phyloP scores from a whole-genome alignment of 345 rosid species.

The Lepidium didymum region DNA sequence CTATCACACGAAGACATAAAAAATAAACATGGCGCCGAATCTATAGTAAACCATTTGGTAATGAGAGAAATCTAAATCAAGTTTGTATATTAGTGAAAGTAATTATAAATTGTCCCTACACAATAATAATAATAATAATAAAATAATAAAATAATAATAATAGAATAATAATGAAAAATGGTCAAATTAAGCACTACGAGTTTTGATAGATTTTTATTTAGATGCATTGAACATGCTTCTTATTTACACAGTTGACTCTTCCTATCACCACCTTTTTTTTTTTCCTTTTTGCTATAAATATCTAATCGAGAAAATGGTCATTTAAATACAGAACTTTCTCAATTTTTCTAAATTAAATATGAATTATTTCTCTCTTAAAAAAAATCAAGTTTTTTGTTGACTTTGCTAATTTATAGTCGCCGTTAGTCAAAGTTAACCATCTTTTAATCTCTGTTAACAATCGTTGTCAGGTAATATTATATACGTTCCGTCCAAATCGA shows the following conservation, averaged over 20 bases:
- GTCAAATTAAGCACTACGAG: slow-evolving; percentile 20
- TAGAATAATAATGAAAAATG: background rate
- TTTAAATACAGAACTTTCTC: too few species aligned
- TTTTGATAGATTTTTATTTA: slow-evolving; percentile 9
- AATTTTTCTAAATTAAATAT: too few species aligned
- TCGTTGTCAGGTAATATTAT: too few species aligned
- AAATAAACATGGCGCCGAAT: background rate
- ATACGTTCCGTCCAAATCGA: too few species aligned
- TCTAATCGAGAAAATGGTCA: background rate
- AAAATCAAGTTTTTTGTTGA: too few species aligned
- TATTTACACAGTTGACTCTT: slow-evolving; percentile 22
- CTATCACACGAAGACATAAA: too few species aligned
- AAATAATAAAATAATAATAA: too few species aligned
- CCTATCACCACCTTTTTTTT: slow-evolving; percentile 4
- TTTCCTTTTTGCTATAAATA: background rate
- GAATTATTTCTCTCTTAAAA: too few species aligned
- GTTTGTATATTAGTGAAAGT: background rate
- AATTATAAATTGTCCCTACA: slow-evolving; percentile 2
- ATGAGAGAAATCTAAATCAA: background rate
- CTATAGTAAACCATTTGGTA: background rate
- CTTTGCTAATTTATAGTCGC: too few species aligned
- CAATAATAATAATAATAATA: background rate
- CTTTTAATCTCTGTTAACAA: too few species aligned
- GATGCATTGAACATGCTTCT: slow-evolving; percentile 32
- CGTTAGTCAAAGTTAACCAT: too few species aligned